These are phyloP conservation scores for Cutaneotrichosporon sp. DNA, from an alignment of 1,284 basidiomycete genomes.

Conservation along the genomic window DNA sequence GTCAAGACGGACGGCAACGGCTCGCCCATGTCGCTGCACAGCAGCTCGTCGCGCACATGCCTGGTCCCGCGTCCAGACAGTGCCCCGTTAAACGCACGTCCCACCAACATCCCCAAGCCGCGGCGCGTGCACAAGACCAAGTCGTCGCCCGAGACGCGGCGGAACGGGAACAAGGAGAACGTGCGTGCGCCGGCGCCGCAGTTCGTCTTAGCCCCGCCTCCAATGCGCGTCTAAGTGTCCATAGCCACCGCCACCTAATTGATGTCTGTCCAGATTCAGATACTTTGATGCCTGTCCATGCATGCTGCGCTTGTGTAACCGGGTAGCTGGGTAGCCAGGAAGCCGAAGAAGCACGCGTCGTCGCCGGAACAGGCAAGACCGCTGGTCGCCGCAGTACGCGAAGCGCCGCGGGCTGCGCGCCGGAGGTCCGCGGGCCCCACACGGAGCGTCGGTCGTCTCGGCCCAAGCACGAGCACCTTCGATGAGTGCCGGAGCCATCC, in stretches of 20 bases:
- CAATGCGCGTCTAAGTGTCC: neutral
- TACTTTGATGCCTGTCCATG: neutral
- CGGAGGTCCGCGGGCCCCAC: conserved; percentile 4
- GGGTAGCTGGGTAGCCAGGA: too few species aligned
- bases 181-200: neutral
- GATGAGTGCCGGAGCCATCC: neutral
- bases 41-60: neutral
- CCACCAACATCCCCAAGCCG: neutral
- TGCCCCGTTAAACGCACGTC: neutral
- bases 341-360: too few species aligned
- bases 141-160: conserved; percentile 3
- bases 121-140: conserved; percentile 1
- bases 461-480: neutral
- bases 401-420: too few species aligned
- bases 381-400: too few species aligned
- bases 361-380: too few species aligned
- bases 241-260: too few species aligned
- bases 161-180: conserved; percentile 5
- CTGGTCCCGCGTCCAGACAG: neutral
- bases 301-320: neutral
- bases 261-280: neutral
- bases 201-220: neutral
- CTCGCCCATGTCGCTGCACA: neutral
- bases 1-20: conserved; percentile 2
- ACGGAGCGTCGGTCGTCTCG: neutral